Percentiles rank a stretch among this genome's conserved stretches.
phyloP scores from a whole-genome alignment of 2,329 filamentous ascomycete species.

The Botryotinia calthae region DNA sequence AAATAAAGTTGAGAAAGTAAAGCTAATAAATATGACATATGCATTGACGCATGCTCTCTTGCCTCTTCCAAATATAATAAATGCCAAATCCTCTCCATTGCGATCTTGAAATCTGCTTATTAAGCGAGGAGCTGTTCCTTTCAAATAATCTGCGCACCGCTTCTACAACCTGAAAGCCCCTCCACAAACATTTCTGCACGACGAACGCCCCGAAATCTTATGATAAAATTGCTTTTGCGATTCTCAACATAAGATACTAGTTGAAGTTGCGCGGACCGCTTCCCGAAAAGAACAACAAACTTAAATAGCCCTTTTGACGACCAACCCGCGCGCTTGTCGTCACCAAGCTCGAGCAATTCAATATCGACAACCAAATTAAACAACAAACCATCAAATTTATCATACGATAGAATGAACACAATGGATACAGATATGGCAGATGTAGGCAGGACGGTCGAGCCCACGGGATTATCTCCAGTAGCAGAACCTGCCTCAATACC shows the following conservation, averaged over 20 bases:
- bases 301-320: slow-evolving; percentile 7
- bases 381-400: slow-evolving; percentile 17
- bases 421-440: slow-evolving; percentile 99
- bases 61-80: slow-evolving; percentile 11
- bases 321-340: slow-evolving; percentile 28
- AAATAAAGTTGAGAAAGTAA: slow-evolving; percentile 1
- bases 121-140: slow-evolving; percentile 22
- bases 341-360: slow-evolving; percentile 32
- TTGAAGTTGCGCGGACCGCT: slow-evolving; percentile 17
- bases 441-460: slow-evolving; percentile 79
- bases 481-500: slow-evolving; percentile 86
- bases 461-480: slow-evolving; percentile 70
- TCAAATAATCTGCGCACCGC: slow-evolving; percentile 20
- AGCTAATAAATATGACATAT: background rate
- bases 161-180: slow-evolving; percentile 13
- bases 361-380: slow-evolving; percentile 25
- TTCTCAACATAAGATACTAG: slow-evolving; percentile 16
- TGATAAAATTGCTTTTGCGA: slow-evolving; percentile 12
- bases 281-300: slow-evolving; percentile 17
- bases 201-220: slow-evolving; percentile 10
- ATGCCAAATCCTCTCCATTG: slow-evolving; percentile 9
- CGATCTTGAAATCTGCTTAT: slow-evolving; percentile 16
- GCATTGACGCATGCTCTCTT: slow-evolving; percentile 16
- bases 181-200: slow-evolving; percentile 18
- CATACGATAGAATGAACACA: slow-evolving; percentile 23